Evolutionary conservation across 768 basidiomycete species (phyloP), one percentile per base, ranked within the genome.

Genomic region (Auricularia sp.): DNA sequence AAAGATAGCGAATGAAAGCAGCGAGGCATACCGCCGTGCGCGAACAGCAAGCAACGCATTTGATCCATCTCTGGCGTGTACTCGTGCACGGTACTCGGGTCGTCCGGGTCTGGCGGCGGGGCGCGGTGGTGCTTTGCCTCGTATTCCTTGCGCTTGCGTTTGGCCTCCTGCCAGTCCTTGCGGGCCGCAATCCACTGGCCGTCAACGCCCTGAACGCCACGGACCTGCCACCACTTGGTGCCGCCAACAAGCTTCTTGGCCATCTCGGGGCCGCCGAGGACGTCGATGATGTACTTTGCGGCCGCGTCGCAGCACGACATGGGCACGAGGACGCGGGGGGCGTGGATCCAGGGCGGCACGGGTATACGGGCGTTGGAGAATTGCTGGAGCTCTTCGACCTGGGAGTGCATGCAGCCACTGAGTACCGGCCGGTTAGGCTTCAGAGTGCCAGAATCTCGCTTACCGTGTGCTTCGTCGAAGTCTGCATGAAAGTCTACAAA

Each of bases 221-320:
- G 86, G 39, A 95, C 93, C 75, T 97, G 95, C 96, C 96, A 98
- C 94, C 96, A 98, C 73, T 95, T 94, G 4, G 85, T 84, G 1
- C 96, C 96, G 11, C 96, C 96, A 3, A 94, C 86, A 36, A 92
- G 72, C 47, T 81, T 81, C 1, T 73, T 69, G 35, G 75, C 74
- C 47, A 89, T 83, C 70, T 90, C 88, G 45, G 71, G 69, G n/a
- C 95, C 94, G 1, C 94, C 94, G 7, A 97, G 79, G 3, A 85
- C 92, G 66, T 84, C 78, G 65, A 94, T 86, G 59, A 98, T 80
- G 68, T 85, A 75, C 1, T 74, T 73, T 3, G 94, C 90, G 64
- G 67, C 62, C 33, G 58, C 63, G 47, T 64, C 64, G 68, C 69
- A 73, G 34, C 62, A 64, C n/a, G 65, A 65, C 36, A 64, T 63